Evolutionary conservation across 192 early-diverging fungal species (phyloP).

Genomic region (Mortierella hygrophila): DNA sequence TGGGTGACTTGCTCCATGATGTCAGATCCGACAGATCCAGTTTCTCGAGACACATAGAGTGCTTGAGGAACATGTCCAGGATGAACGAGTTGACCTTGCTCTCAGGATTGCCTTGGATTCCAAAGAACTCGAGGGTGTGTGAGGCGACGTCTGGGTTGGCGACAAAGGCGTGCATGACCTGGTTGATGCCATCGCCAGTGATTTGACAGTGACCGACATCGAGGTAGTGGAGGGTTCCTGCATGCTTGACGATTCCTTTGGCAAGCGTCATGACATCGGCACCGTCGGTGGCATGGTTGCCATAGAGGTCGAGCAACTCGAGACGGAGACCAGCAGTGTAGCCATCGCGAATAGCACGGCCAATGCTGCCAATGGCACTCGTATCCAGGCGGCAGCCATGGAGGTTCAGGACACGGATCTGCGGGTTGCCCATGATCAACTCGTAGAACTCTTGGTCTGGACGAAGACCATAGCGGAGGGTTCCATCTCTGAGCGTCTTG

Average conservation of each 20-base stretch:
- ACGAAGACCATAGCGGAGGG: slow-evolving; percentile 51
- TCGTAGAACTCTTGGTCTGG: slow-evolving; percentile 52
- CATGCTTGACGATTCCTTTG: slow-evolving; percentile 55
- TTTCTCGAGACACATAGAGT: slow-evolving; percentile 47
- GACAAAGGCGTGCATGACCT: slow-evolving; percentile 55
- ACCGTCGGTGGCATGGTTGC: slow-evolving; percentile 46
- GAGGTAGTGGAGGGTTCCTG: slow-evolving; percentile 35
- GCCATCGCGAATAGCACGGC: slow-evolving; percentile 33
- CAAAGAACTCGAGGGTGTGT: slow-evolving; percentile 38
- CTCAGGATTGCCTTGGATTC: slow-evolving; percentile 38
- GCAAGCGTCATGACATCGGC: slow-evolving; percentile 53
- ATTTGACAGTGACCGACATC: slow-evolving; percentile 48
- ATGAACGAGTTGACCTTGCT: slow-evolving; percentile 56
- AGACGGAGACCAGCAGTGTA: slow-evolving; percentile 31
- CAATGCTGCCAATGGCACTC: slow-evolving; percentile 39
- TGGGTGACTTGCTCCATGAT: slow-evolving; percentile 53
- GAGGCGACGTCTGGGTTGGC: slow-evolving; percentile 53
- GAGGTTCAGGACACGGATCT: slow-evolving; percentile 36
- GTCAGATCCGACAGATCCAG: slow-evolving; percentile 38
- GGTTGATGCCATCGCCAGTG: slow-evolving; percentile 54
- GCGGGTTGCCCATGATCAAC: slow-evolving; percentile 52
- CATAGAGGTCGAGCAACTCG: slow-evolving; percentile 30
- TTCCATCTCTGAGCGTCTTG: slow-evolving; percentile 48
- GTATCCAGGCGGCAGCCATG: slow-evolving; percentile 39
- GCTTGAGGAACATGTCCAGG: slow-evolving; percentile 53